A percentile compares a stretch with the other conserved stretches of the same genome.
Conservation (phyloP, 192 early-diverging fungal species). For the Mycoemilia scoparia region DNA sequence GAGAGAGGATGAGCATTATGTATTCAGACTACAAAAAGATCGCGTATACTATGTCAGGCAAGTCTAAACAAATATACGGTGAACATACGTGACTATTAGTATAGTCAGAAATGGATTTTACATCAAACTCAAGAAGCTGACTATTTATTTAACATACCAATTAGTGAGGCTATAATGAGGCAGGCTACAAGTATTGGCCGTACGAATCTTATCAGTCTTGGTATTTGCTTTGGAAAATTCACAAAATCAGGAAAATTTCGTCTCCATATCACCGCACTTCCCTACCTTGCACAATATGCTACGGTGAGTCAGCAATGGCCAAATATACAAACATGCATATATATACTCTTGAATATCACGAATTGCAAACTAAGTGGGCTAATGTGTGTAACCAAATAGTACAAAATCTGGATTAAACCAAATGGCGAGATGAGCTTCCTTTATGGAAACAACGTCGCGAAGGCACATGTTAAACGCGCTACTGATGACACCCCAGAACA, state of each 20-base stretch:
- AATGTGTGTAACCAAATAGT: slow-evolving; percentile 35
- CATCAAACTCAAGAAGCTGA: slow-evolving; percentile 1
- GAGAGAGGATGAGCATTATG: slow-evolving; percentile 88
- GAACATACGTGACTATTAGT: neutral
- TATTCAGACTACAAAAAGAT: slow-evolving; percentile 87
- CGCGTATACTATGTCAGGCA: slow-evolving; percentile 94
- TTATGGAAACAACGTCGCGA: slow-evolving; percentile 95
- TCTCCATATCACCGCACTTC: slow-evolving; percentile 83
- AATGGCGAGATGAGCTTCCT: slow-evolving; percentile 98
- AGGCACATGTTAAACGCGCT: slow-evolving; percentile 90
- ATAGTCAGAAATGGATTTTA: neutral
- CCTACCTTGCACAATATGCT: slow-evolving; percentile 86
- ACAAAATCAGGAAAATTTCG: slow-evolving; percentile 95
- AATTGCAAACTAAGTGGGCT: neutral
- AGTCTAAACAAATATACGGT: slow-evolving; percentile 32
- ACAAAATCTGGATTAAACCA: slow-evolving; percentile 99
- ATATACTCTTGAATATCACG: neutral
- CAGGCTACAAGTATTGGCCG: slow-evolving; percentile 64
- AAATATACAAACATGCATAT: neutral
- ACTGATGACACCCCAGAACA: slow-evolving; percentile 98
- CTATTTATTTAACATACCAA: too few relatives aligned
- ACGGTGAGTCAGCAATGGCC: slow-evolving; percentile 22
- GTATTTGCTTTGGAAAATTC: slow-evolving; percentile 98
- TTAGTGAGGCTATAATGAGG: slow-evolving; percentile 86
- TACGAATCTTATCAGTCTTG: slow-evolving; percentile 75